These are phyloP conservation scores for Mycosphaerella sp. DNA, from an alignment of 2,329 filamentous ascomycete species.

Conservation along the genomic window DNA sequence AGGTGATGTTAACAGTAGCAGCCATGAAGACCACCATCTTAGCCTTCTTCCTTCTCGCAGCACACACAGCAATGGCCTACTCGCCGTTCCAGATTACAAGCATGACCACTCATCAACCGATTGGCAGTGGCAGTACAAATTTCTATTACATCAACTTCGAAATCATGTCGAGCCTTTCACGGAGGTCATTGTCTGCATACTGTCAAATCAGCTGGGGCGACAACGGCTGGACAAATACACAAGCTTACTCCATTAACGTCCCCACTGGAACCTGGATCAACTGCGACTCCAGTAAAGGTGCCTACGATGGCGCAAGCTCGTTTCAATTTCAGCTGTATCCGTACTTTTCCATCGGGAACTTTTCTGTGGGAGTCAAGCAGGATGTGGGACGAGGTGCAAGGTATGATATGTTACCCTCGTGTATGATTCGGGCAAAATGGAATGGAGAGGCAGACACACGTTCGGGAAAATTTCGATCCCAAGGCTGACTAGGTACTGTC, in stretches of 20 bases:
- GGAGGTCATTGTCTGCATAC: conserved; percentile 12
- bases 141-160: conserved; percentile 27
- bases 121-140: conserved; percentile 26
- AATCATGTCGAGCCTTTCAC: conserved; percentile 18
- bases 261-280: conserved; percentile 25
- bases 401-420: conserved; percentile 7
- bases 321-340: conserved; percentile 27
- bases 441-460: too few species aligned
- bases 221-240: conserved; percentile 15
- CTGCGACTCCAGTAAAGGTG: conserved; percentile 15
- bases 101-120: conserved; percentile 27
- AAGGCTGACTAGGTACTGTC: too few species aligned
- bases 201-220: conserved; percentile 27
- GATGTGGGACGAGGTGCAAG: conserved; percentile 14
- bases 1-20: too few species aligned
- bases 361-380: conserved; percentile 23
- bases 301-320: conserved; percentile 15
- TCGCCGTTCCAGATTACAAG: conserved; percentile 9
- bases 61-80: background rate
- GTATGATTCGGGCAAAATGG: too few species aligned
- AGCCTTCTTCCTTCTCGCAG: too few species aligned
- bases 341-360: conserved; percentile 28
- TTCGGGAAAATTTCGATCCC: too few species aligned
- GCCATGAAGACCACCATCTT: too few species aligned
- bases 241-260: conserved; percentile 19